Base-by-base conservation (phyloP, 2,329 filamentous ascomycete species). In the Remersonia thermophila region DNA sequence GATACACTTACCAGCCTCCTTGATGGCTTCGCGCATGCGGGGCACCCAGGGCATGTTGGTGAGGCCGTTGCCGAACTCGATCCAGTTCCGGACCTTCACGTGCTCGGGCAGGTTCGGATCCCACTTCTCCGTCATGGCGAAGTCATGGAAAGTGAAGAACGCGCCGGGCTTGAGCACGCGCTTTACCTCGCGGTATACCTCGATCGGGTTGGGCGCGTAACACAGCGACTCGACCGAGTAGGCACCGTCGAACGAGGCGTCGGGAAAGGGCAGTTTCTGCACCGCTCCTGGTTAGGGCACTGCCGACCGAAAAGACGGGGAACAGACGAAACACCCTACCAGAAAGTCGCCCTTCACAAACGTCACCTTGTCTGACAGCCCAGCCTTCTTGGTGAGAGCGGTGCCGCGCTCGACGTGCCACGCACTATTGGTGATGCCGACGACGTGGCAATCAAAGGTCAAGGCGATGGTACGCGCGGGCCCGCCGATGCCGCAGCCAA, bases 171-270 rank as follows among this genome's bases (percentile, higher is more conserved):
- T 85, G 45, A 85, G 64, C 28, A 83, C 78, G 36, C 75, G 74
- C 67, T 73, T 79, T 47, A 84, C 82, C 57, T 85, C 71, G 47
- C 65, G 69, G 60, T 85, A 85, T 45, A 83, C 79, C 35, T 75
- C 79, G 52, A 80, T 74, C 29, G 84, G 67, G 16, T 71, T 74
- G 16, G 80, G 80, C 3, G 80, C 79, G 55, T 85, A 80, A 31
- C 82, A 77, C 12, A 81, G 84, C 5, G 80, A 80, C 58, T 85
- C 80, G 49, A 85, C 83, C 32, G 80, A 80, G 54, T 85, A 85
- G 31, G 83, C 78, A 30, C 77, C 79, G 48, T 85, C 80, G 56
- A 85, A 85, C 11, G 63, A 69, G 61, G 80, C 76, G 51, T 79
- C 73, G 31, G 75, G 70, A 59, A 84, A 84, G 14, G 68, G 70